phyloP scores from a whole-genome alignment of 768 basidiomycete genomes.

The Calocera viscosa region DNA sequence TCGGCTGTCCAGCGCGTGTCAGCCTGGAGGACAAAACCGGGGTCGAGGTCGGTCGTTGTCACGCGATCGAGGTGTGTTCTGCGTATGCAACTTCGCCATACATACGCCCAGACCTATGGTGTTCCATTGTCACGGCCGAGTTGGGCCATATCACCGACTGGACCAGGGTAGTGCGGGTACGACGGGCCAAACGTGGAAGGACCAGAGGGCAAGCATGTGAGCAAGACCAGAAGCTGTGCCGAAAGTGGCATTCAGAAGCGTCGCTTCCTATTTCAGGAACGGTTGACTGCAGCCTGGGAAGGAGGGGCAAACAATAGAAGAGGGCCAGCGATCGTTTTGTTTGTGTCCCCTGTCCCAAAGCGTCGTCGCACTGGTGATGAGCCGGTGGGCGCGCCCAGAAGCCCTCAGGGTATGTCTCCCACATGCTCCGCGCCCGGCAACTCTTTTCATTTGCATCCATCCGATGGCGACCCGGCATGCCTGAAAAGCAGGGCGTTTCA shows the following conservation, averaged over 20 bases:
- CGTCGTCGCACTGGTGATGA: background rate
- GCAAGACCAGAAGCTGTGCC: background rate
- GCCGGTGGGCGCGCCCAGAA: too few relatives aligned
- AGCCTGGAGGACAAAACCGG: background rate
- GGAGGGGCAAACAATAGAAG: background rate
- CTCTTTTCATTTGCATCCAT: background rate
- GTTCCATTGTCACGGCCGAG: background rate
- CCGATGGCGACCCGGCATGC: background rate
- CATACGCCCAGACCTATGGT: background rate
- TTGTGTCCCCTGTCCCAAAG: background rate
- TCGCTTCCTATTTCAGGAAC: background rate
- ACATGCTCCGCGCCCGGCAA: too few relatives aligned
- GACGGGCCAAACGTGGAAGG: background rate
- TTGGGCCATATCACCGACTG: background rate
- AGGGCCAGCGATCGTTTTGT: constrained; percentile 4
- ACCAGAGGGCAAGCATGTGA: background rate
- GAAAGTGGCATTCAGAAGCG: background rate
- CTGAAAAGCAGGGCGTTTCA: background rate
- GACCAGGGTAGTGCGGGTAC: background rate
- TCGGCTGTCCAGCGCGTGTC: background rate
- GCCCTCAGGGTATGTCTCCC: too few relatives aligned
- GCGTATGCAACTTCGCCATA: background rate
- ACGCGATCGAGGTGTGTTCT: background rate
- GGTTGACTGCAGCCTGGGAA: background rate
- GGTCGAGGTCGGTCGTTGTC: background rate